Percentiles rank a stretch among this genome's conserved stretches.
Conservation (phyloP, 331 rosid species). For the Malus hybrid region DNA sequence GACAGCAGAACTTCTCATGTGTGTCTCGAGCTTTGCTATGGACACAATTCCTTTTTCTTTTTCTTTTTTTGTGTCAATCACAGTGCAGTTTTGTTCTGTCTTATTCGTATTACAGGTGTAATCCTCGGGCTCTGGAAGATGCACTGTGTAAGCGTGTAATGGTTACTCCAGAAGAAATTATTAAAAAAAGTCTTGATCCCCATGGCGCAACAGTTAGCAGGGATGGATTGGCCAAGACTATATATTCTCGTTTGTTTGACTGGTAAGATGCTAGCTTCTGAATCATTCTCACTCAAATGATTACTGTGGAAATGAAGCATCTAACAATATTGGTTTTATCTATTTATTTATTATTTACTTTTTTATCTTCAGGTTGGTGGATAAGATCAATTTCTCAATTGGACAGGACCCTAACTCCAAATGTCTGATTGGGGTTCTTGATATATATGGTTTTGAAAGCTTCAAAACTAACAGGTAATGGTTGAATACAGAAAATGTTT, state of each 20-base stretch:
- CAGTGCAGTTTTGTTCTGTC: not conserved
- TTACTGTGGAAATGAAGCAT: not conserved
- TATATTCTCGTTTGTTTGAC: conserved; percentile 80
- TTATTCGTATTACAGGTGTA: conserved; percentile 55
- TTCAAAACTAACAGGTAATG: conserved; percentile 68
- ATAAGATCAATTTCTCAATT: conserved; percentile 74
- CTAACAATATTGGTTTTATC: not conserved
- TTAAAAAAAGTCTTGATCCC: conserved; percentile 77
- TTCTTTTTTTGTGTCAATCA: not conserved
- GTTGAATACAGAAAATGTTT: not conserved
- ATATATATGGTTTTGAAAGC: conserved; percentile 93
- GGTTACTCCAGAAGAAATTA: conserved; percentile 86
- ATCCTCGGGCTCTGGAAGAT: conserved; percentile 55
- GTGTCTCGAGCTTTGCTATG: conserved; percentile 20
- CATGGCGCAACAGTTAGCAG: conserved; percentile 64
- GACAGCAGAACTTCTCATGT: conserved; percentile 91
- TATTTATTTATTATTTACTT: not conserved
- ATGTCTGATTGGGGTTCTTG: conserved; percentile 75
- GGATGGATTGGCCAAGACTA: conserved; percentile 87
- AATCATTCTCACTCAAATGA: not conserved
- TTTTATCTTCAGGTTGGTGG: conserved; percentile 65
- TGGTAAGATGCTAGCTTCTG: conserved; percentile 40
- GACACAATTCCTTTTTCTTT: not conserved
- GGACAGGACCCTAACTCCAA: conserved; percentile 78
- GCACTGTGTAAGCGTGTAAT: conserved; percentile 77